Evolutionary conservation across 768 basidiomycete species (phyloP).

Genomic region (Agrocybe chaxingu): DNA sequence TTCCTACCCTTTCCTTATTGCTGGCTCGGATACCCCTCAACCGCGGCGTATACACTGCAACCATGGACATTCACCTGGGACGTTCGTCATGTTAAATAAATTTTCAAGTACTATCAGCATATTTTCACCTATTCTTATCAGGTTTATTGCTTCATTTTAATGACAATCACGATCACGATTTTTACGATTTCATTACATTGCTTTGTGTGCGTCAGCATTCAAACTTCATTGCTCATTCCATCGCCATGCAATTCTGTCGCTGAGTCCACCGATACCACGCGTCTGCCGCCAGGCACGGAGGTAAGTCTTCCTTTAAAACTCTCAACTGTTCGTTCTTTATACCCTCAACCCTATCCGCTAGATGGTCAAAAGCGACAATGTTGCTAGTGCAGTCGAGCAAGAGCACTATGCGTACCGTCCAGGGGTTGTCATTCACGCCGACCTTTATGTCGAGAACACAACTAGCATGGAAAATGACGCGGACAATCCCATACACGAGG

Average conservation of each 20-base stretch:
- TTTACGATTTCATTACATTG: not conserved
- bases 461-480: too few relatives aligned
- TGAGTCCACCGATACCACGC: not conserved
- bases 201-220: not conserved
- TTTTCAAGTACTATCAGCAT: not conserved
- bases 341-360: too few relatives aligned
- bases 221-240: not conserved
- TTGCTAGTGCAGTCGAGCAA: too few relatives aligned
- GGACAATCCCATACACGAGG: too few relatives aligned
- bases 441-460: too few relatives aligned
- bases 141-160: constrained; percentile 2
- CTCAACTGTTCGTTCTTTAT: too few relatives aligned
- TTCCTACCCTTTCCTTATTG: not conserved
- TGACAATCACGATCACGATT: constrained; percentile 8
- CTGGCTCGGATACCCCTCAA: not conserved
- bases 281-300: too few relatives aligned
- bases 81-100: not conserved
- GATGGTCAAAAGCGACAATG: too few relatives aligned
- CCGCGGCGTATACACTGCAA: not conserved
- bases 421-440: too few relatives aligned
- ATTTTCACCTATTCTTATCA: not conserved
- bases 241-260: not conserved
- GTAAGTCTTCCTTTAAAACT: too few relatives aligned
- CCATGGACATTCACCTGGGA: constrained; percentile 4
- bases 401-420: too few relatives aligned